Evolutionary conservation across 306 rosid species (phyloP).

Genomic region (Quercus wislizeni): DNA sequence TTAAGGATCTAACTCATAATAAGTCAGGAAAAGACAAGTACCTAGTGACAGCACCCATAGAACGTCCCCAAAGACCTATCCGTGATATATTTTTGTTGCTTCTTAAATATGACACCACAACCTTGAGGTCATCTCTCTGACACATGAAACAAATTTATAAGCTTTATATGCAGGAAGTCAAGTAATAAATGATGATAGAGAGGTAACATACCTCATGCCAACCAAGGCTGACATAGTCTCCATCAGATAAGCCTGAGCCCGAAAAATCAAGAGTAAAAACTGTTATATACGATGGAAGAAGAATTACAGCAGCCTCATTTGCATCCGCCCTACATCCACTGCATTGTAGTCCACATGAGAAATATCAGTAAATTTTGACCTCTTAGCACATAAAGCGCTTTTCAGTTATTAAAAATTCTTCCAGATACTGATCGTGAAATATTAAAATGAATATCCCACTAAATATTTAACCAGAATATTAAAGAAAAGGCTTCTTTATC

Average conservation of each 20-base stretch:
- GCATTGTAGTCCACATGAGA: constrained; percentile 40
- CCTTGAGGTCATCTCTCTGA: constrained; percentile 90
- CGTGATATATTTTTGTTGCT: constrained; percentile 71
- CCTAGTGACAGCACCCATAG: constrained; percentile 99
- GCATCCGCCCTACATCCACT: constrained; percentile 99
- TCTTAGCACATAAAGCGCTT: not conserved
- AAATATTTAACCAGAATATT: not conserved
- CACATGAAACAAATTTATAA: constrained; percentile 19
- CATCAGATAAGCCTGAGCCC: constrained; percentile 96
- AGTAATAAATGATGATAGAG: constrained; percentile 21
- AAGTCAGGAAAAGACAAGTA: constrained; percentile 31
- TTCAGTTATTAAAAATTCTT: not conserved
- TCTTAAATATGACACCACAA: constrained; percentile 79
- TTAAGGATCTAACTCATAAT: not conserved
- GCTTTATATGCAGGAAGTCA: constrained; percentile 8
- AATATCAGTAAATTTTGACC: constrained; percentile 15
- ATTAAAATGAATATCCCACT: not conserved
- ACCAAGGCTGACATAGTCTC: constrained; percentile 97
- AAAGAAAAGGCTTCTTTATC: constrained; percentile 1
- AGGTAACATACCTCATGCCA: constrained; percentile 87
- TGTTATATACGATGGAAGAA: constrained; percentile 94
- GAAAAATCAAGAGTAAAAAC: constrained; percentile 96
- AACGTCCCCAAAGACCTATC: constrained; percentile 97
- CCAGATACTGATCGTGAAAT: not conserved
- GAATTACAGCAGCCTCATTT: constrained; percentile 88